Conservation (phyloP, 257 asterid species). For the Petrea volubilis region DNA sequence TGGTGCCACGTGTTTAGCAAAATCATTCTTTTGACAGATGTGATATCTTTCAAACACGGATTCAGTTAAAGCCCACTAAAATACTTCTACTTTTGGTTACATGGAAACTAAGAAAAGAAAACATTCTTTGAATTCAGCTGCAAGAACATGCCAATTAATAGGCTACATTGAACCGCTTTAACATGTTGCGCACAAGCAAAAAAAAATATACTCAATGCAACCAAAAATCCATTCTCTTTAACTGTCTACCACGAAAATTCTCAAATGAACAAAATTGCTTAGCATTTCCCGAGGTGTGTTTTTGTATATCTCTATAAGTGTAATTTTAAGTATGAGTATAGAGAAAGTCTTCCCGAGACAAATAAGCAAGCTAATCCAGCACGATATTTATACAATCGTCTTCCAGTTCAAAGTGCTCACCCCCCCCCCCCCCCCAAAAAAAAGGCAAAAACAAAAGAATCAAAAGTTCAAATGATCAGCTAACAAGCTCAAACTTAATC, state of each 20-base stretch:
- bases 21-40: not conserved
- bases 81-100: not conserved
- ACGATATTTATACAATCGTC: not conserved
- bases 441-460: not conserved
- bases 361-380: not conserved
- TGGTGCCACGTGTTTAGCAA: not conserved
- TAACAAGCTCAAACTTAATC: conserved; percentile 7
- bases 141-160: conserved; percentile 11
- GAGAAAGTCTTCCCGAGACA: not conserved
- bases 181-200: too few relatives aligned
- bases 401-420: not conserved
- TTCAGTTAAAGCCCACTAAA: not conserved
- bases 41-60: not conserved
- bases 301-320: not conserved
- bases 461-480: not conserved
- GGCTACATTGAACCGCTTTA: not conserved
- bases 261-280: conserved; percentile 8
- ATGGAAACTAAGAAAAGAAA: not conserved
- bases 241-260: not conserved
- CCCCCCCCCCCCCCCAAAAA: too few relatives aligned
- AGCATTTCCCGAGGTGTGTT: not conserved
- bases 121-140: not conserved
- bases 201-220: not conserved
- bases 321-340: not conserved
- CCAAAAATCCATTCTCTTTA: not conserved